Conservation (phyloP, 2,329 filamentous ascomycete genomes). For the Parastagonospora nodorum region DNA sequence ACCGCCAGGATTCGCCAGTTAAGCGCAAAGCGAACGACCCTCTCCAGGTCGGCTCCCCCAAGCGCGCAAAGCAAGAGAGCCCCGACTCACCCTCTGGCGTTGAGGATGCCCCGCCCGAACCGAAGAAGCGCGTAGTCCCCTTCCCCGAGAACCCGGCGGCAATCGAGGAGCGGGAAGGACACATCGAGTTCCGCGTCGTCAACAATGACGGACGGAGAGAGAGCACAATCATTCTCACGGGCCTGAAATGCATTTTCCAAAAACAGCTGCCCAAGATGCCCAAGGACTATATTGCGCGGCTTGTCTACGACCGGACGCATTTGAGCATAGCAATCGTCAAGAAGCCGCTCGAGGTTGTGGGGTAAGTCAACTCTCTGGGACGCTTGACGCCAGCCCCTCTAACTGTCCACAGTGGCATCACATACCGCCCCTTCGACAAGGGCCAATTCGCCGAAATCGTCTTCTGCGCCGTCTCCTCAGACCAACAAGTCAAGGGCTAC, state of each 20-base stretch:
- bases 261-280: slow-evolving; percentile 99
- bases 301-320: slow-evolving; percentile 97
- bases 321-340: slow-evolving; percentile 97
- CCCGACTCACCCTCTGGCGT: slow-evolving; percentile 42
- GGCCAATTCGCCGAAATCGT: slow-evolving; percentile 97
- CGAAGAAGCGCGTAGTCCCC: slow-evolving; percentile 69
- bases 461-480: slow-evolving; percentile 95
- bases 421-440: slow-evolving; percentile 90
- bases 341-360: slow-evolving; percentile 90
- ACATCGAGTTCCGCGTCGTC: slow-evolving; percentile 96
- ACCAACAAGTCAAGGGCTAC: slow-evolving; percentile 98
- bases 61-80: slow-evolving; percentile 56
- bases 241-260: slow-evolving; percentile 96
- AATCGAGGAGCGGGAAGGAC: slow-evolving; percentile 88
- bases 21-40: slow-evolving; percentile 80
- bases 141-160: slow-evolving; percentile 95
- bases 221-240: slow-evolving; percentile 91
- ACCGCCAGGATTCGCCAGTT: slow-evolving; percentile 33
- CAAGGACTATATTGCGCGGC: slow-evolving; percentile 95
- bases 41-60: slow-evolving; percentile 63
- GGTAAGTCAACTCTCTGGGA: slow-evolving; percentile 46
- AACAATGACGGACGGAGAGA: slow-evolving; percentile 92
- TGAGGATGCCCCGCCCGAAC: slow-evolving; percentile 43
- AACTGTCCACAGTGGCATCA: slow-evolving; percentile 73
- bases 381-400: not conserved